Conservation (phyloP, 2,329 filamentous ascomycete genomes). For the Aspergillus ibericus region DNA sequence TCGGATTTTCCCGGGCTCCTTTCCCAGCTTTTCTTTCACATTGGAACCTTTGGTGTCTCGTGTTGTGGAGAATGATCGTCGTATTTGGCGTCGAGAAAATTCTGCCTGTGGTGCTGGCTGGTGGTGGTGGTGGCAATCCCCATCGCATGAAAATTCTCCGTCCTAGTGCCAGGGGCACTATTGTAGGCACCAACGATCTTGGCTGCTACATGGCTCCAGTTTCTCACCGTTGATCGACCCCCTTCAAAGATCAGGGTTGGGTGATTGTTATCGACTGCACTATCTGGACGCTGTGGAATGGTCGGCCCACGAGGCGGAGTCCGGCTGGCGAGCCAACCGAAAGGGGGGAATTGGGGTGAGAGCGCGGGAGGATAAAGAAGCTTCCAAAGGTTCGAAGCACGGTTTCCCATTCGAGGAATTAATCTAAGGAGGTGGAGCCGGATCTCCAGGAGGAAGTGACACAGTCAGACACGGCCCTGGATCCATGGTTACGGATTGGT, state of each 20-base stretch:
- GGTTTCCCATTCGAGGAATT: background rate
- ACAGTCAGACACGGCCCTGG: background rate
- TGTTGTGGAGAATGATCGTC: background rate
- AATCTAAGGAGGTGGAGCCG: background rate
- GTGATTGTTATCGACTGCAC: background rate
- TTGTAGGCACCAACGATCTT: background rate
- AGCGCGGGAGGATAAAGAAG: conserved; percentile 1
- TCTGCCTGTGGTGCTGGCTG: background rate
- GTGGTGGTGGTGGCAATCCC: background rate
- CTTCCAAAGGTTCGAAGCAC: background rate
- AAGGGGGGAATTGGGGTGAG: background rate
- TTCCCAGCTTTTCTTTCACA: too few species aligned
- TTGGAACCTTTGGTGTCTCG: too few species aligned
- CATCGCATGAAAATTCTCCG: background rate
- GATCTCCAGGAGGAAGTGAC: background rate
- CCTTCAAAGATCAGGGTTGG: background rate
- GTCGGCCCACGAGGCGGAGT: background rate
- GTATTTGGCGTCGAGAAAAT: background rate
- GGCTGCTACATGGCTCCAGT: background rate
- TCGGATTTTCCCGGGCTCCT: background rate
- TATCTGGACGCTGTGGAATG: background rate
- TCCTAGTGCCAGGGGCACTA: background rate
- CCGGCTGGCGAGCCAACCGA: background rate
- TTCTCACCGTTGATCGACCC: background rate
- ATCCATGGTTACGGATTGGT: background rate